Percentiles rank a stretch among this genome's conserved stretches.
These are phyloP conservation scores for Didymella pomorum DNA, from an alignment of 2,329 filamentous ascomycete genomes.

Conservation along the genomic window DNA sequence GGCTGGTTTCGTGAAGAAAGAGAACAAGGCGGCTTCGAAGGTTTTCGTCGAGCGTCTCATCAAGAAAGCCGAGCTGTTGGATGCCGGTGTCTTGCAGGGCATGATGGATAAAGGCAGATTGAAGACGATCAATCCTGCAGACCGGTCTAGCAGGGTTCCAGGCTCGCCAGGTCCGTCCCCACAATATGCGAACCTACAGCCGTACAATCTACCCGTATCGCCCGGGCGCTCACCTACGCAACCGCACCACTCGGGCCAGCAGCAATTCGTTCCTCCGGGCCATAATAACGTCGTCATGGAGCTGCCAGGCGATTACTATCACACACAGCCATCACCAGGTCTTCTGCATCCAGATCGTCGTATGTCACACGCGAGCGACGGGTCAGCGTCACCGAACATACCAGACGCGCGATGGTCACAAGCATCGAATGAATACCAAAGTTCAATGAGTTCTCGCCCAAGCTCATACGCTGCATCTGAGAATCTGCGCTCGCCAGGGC, in stretches of 20 bases:
- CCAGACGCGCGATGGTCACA: conserved; percentile 46
- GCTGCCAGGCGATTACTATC: conserved; percentile 53
- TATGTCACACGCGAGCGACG: conserved; percentile 21
- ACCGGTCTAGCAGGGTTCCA: conserved; percentile 31
- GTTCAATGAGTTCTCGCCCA: conserved; percentile 41
- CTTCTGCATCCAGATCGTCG: conserved; percentile 32
- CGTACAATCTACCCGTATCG: conserved; percentile 42
- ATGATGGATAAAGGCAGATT: conserved; percentile 73
- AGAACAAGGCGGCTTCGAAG: conserved; percentile 71
- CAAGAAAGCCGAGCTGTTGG: conserved; percentile 74
- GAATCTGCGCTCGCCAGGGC: conserved; percentile 44
- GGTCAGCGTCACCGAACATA: conserved; percentile 39
- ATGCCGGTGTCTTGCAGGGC: conserved; percentile 69
- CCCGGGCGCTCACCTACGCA: conserved; percentile 32
- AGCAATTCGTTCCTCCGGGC: conserved; percentile 30
- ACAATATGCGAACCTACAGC: conserved; percentile 32
- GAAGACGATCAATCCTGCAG: conserved; percentile 64
- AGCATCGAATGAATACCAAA: conserved; percentile 38
- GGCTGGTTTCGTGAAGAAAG: conserved; percentile 70
- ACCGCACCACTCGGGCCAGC: conserved; percentile 22
- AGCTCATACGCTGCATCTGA: conserved; percentile 49
- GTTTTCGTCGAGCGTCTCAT: conserved; percentile 73
- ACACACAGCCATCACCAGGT: conserved; percentile 43
- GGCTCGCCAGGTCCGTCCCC: conserved; percentile 25
- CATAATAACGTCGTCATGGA: conserved; percentile 52